A percentile compares a stretch with the other conserved stretches of the same genome.
Evolutionary conservation across 441 rosid genomes (phyloP).

Genomic region (Rhodomyrtus psidioides): DNA sequence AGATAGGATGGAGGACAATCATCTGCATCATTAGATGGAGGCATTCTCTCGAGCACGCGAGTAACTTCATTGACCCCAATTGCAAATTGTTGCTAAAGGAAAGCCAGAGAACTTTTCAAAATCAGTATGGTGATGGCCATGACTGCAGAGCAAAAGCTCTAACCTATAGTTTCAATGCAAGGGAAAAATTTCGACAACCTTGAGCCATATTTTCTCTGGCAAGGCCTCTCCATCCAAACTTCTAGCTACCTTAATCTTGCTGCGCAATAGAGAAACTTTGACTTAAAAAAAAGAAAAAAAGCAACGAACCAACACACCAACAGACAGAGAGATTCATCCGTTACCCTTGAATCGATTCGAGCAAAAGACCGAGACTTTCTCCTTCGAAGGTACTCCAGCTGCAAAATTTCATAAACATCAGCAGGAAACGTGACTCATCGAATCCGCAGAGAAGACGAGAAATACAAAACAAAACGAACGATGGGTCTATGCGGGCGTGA

Average conservation of each 20-base stretch:
- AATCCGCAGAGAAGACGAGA: no score
- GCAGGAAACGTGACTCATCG: neutral
- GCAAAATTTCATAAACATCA: neutral
- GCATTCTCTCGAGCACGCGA: conserved; percentile 75
- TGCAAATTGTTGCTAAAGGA: conserved; percentile 69
- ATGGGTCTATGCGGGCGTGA: neutral
- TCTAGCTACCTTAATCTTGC: conserved; percentile 54
- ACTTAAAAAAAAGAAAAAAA: neutral
- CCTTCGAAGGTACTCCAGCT: conserved; percentile 49
- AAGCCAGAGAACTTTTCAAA: neutral
- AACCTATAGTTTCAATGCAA: neutral
- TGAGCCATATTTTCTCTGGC: conserved; percentile 83
- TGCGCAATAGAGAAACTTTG: conserved; percentile 8
- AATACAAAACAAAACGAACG: neutral
- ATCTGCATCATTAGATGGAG: conserved; percentile 16
- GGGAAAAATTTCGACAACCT: conserved; percentile 32
- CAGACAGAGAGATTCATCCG: neutral
- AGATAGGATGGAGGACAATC: conserved; percentile 17
- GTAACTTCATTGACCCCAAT: conserved; percentile 93
- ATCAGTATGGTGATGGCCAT: neutral
- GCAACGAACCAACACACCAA: neutral
- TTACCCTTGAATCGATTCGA: conserved; percentile 53
- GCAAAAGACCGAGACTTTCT: conserved; percentile 47
- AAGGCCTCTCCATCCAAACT: conserved; percentile 37
- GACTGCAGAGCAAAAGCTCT: neutral